Conservation (phyloP, 345 rosid genomes). For the Gossypium herbaceum region DNA sequence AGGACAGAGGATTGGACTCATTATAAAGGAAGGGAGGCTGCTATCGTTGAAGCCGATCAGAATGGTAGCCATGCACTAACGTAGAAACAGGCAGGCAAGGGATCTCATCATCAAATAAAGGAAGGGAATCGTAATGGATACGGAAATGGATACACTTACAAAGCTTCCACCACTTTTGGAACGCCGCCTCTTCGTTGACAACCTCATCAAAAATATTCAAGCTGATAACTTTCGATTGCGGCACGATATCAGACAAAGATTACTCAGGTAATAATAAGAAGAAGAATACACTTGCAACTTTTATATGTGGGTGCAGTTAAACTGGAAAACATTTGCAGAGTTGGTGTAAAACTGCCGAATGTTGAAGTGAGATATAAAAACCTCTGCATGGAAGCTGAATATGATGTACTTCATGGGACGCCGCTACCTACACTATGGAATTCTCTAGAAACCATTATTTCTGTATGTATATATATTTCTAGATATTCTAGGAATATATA, state of each 20-base stretch:
- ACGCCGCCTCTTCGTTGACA: slow-evolving; percentile 50
- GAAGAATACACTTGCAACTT: neutral
- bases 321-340: slow-evolving; percentile 32
- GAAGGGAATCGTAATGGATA: neutral
- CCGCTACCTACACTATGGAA: slow-evolving; percentile 85
- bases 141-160: slow-evolving; percentile 35
- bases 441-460: slow-evolving; percentile 33
- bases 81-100: neutral
- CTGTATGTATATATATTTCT: neutral
- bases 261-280: slow-evolving; percentile 36
- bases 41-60: too few relatives aligned
- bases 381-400: slow-evolving; percentile 53
- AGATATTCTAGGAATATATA: too few relatives aligned
- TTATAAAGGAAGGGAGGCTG: neutral
- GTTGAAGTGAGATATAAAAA: slow-evolving; percentile 62
- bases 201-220: slow-evolving; percentile 61
- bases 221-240: slow-evolving; percentile 56
- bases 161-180: slow-evolving; percentile 48
- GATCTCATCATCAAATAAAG: neutral
- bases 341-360: slow-evolving; percentile 54
- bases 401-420: slow-evolving; percentile 61
- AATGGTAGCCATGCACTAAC: neutral
- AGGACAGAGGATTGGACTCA: too few relatives aligned
- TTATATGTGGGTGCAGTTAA: neutral
- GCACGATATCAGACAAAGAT: slow-evolving; percentile 42